phyloP scores from a whole-genome alignment of 176 grass and related monocot genomes.

The Saccharum spontaneum region DNA sequence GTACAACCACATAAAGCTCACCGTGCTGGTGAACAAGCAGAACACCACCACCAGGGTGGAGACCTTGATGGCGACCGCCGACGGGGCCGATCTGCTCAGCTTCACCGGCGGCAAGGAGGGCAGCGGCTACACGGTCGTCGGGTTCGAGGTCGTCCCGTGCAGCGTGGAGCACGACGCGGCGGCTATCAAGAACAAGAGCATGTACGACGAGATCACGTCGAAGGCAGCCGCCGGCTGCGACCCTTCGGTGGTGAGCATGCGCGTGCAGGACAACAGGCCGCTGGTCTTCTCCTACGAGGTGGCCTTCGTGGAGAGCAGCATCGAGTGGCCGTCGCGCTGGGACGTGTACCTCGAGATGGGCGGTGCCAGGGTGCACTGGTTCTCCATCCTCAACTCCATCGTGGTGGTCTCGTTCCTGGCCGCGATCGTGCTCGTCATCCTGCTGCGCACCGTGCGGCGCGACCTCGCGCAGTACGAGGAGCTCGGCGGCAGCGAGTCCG shows the following conservation, averaged over 20 bases:
- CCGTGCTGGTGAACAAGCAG: slow-evolving; percentile 56
- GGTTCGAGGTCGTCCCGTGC: slow-evolving; percentile 73
- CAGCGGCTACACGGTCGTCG: slow-evolving; percentile 56
- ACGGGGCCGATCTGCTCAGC: slow-evolving; percentile 32
- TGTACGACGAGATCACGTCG: slow-evolving; percentile 50
- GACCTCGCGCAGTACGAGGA: slow-evolving; percentile 63
- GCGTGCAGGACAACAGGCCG: slow-evolving; percentile 28
- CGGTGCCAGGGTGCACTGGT: slow-evolving; percentile 68
- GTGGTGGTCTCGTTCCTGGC: slow-evolving; percentile 63
- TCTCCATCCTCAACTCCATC: slow-evolving; percentile 74
- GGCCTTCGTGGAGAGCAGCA: slow-evolving; percentile 43
- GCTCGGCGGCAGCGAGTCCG: slow-evolving; percentile 20
- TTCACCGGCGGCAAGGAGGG: not conserved
- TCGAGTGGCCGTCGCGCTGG: slow-evolving; percentile 74
- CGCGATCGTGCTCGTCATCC: slow-evolving; percentile 60
- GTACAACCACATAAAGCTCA: slow-evolving; percentile 69
- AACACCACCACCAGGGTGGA: slow-evolving; percentile 46
- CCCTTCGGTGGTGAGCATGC: slow-evolving; percentile 44
- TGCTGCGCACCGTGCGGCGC: slow-evolving; percentile 63
- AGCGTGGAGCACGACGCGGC: slow-evolving; percentile 46
- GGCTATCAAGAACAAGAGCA: slow-evolving; percentile 16
- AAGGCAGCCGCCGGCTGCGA: slow-evolving; percentile 40
- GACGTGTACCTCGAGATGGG: slow-evolving; percentile 69
- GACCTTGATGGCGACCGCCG: slow-evolving; percentile 43
- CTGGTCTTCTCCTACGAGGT: slow-evolving; percentile 65